Evolutionary conservation across 768 basidiomycete genomes (phyloP), one percentile per base, ranked within the genome.

Genomic region (Mycena leptocephala): DNA sequence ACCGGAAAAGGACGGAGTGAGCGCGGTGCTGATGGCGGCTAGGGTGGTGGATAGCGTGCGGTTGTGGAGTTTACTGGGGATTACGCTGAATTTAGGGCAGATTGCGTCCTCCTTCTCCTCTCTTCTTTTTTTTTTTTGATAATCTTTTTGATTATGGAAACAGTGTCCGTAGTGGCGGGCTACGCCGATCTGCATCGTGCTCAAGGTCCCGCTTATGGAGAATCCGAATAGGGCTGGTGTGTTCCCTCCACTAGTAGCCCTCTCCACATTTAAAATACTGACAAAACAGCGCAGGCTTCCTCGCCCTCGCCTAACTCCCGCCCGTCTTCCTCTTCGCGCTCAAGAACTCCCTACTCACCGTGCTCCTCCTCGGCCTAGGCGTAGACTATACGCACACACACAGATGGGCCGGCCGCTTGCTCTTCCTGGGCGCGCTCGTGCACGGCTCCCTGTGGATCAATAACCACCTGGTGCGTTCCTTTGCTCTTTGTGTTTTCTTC

Each of bases 171-270:
- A 46, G 35, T 70, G 0, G 58, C 59, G 14, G 58, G 30, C 2
- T 96, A 96, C 82, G 82, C 92, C 22, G 84, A 80, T 89, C 3
- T 96, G 95, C 79, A 91, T 95, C 46, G 84, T 92, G 7, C 88
- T 87, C 67, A 85, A 94, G 28, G 91, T 92, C 0, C 89, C 90
- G 4, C 90, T 97, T 2, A 68, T 89, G 6, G 85, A 87, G 48
- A 96, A 96, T 77, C 90, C 96, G 1, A 97, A 97, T 81, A 88
- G 96, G 32, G 92, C 94, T 33, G 92, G 92, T 8, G 6, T 5
- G 20, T 10, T 6, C 13, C 28, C 30, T 56, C 28, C 48, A 7
- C 5, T n/a, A n/a, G n/a, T n/a, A n/a, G n/a, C 7, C 7, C 6
- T n/a, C n/a, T n/a, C n/a, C n/a, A n/a, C n/a, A n/a, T n/a, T n/a